phyloP scores from a whole-genome alignment of 2,329 filamentous ascomycete species.

The Pleochaeta shiraiana region DNA sequence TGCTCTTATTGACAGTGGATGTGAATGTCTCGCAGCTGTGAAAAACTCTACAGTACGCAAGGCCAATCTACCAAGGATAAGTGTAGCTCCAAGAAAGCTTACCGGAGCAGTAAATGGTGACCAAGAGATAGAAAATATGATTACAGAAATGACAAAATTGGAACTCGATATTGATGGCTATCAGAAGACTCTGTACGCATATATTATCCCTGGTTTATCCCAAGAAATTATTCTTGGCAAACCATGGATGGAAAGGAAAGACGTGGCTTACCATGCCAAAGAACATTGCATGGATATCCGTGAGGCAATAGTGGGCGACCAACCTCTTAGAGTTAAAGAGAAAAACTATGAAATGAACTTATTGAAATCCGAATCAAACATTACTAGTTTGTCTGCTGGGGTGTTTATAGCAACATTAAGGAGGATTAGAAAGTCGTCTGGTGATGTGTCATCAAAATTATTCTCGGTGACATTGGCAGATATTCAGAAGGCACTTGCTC shows the following conservation, averaged over 20 bases:
- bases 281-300: background rate
- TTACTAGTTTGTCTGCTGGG: background rate
- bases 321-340: background rate
- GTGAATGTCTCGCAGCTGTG: too few relatives aligned
- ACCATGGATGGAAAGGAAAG: background rate
- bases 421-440: background rate
- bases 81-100: too few relatives aligned
- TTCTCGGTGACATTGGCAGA: slow-evolving; percentile 3
- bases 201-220: too few relatives aligned
- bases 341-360: background rate
- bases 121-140: too few relatives aligned
- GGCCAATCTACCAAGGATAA: background rate
- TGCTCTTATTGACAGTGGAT: too few relatives aligned
- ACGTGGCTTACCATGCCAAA: background rate
- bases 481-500: background rate
- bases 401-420: background rate
- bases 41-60: background rate
- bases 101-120: too few relatives aligned
- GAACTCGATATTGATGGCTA: too few relatives aligned
- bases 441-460: background rate
- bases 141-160: too few relatives aligned
- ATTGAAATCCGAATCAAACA: background rate
- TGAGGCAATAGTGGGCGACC: background rate
- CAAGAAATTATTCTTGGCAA: background rate
- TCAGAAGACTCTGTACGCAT: too few relatives aligned